Conservation (phyloP, 352 stramenopile species). For the Aphanomyces euteiches region DNA sequence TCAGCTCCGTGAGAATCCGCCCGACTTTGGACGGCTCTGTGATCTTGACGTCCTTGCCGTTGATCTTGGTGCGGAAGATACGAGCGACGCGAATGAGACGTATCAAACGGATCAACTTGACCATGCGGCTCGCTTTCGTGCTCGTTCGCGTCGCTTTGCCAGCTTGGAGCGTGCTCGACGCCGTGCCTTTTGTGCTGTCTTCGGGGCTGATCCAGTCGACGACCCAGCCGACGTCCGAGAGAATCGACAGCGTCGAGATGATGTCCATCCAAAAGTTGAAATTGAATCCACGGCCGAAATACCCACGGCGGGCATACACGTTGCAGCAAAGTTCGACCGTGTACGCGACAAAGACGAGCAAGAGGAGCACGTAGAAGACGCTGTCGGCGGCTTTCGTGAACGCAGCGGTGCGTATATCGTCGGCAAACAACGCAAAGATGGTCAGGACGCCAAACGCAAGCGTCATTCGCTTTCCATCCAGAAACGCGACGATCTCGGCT, state of each 20-base stretch:
- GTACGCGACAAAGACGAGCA: slow-evolving; percentile 77
- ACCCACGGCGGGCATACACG: slow-evolving; percentile 67
- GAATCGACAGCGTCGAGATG: slow-evolving; percentile 89
- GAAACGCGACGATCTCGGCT: slow-evolving; percentile 38
- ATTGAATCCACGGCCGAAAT: slow-evolving; percentile 66
- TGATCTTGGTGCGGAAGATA: slow-evolving; percentile 72
- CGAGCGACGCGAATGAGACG: slow-evolving; percentile 87
- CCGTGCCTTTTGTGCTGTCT: slow-evolving; percentile 29
- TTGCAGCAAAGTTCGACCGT: slow-evolving; percentile 58
- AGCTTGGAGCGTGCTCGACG: slow-evolving; percentile 63
- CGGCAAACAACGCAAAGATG: slow-evolving; percentile 83
- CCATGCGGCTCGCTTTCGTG: slow-evolving; percentile 86
- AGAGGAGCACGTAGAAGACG: slow-evolving; percentile 73
- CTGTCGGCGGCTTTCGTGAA: slow-evolving; percentile 61
- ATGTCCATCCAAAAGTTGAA: slow-evolving; percentile 93
- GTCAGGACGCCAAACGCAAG: slow-evolving; percentile 66
- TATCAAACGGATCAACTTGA: slow-evolving; percentile 88
- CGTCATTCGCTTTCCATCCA: slow-evolving; percentile 73
- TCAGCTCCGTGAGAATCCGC: slow-evolving; percentile 93
- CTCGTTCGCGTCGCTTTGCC: slow-evolving; percentile 80
- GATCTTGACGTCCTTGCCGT: slow-evolving; percentile 53
- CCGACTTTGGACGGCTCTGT: slow-evolving; percentile 91
- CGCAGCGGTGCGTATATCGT: slow-evolving; percentile 74
- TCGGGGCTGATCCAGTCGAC: slow-evolving; percentile 57
- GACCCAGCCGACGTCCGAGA: slow-evolving; percentile 88